Base-by-base conservation (phyloP, 2,329 filamentous ascomycete genomes). In the Alternaria novae-zelandiae region DNA sequence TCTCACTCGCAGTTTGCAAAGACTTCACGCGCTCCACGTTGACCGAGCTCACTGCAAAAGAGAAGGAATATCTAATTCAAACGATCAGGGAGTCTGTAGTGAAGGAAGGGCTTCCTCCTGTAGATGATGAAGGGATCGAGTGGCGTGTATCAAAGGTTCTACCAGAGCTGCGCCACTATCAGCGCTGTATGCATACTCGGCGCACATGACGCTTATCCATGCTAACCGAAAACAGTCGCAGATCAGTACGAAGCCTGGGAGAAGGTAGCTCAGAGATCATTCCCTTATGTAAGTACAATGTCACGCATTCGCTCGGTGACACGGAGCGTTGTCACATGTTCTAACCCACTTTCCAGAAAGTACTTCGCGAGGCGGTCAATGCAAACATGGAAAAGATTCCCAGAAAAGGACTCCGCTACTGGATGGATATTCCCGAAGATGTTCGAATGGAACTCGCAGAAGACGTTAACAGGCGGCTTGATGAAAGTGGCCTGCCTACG, bases 1-100 rank as follows among this genome's bases (percentile, higher is more conserved):
- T 61, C 26, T 57, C 59, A 11, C 59, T 57, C n/a, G 26, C 15
- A 41, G 54, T 61, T 11, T 61, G 59, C 36, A 36, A 61, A 57
- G 54, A 61, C 7, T 30, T 46, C 36, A 44, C 41, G 8, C 46
- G 47, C 20, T 28, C 28, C 26, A 58, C 53, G 15, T 15, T 54
- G 30, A 54, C 28, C 17, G 54, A 62, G 5, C 50, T 62, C n/a
- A 30, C 15, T 13, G 21, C 47, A 6, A 13, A 8, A 6, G 21
- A 58, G 11, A 62, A 58, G 49, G 21, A 46, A 1, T 20, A n/a
- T 8, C 45, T 62, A 21, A 23, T 11, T 7, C 41, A 20, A n/a
- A 25, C 23, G 2, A 62, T 58, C 21, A 58, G 45, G 6, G 41
- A 44, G 12, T 43, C 26, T 17, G 17, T 41, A 15, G 21, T 20